Evolutionary conservation across 139 green algal genomes (phyloP), one percentile per base, ranked within the genome.

Genomic region (Yamagishiella unicocca): DNA sequence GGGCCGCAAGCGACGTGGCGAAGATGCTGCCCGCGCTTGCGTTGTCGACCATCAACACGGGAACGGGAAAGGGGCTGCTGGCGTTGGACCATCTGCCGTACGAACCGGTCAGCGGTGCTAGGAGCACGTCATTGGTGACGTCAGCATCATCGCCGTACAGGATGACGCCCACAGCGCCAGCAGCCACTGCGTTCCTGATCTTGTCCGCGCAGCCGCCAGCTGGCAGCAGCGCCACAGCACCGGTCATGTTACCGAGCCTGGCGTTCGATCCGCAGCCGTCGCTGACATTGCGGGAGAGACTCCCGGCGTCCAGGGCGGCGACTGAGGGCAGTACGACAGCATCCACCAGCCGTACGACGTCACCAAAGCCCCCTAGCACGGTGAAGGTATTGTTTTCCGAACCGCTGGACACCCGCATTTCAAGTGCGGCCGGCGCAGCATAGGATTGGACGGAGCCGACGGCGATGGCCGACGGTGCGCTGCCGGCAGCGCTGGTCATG

Each of bases 141-240:
- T 42, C 29, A 8, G 29, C 27, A 58, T 61, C 29, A 27, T 75
- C 42, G 29, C 79, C 79, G 61, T 76, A 85, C 79, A 85, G 17
- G 2, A 85, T 6, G 24, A 85, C n/a, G 9, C 79, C 79, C 5
- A 50, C 17, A 5, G 40, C 79, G 14, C 61, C 61, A 19, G 38
- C 53, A 25, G 21, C 27, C 21, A 27, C 35, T 9, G 43, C 79
- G 21, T 45, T 45, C 0, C 61, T 43, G 0, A 46, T 61, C 58
- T 85, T 85, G 27, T 43, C 43, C 1, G 42, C 29, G 42, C 79
- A 85, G 14, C 79, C 79, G 5, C 79, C 79, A 14, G 58, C 61
- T 29, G 40, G 21, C 61, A 85, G 5, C 61, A 85, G 58, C 61
- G 79, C 79, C 12, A 85, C 61, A 40, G 24, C 27, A 17, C 61